Conservation (phyloP, 2,329 filamentous ascomycete genomes). For the Curvularia sp. region DNA sequence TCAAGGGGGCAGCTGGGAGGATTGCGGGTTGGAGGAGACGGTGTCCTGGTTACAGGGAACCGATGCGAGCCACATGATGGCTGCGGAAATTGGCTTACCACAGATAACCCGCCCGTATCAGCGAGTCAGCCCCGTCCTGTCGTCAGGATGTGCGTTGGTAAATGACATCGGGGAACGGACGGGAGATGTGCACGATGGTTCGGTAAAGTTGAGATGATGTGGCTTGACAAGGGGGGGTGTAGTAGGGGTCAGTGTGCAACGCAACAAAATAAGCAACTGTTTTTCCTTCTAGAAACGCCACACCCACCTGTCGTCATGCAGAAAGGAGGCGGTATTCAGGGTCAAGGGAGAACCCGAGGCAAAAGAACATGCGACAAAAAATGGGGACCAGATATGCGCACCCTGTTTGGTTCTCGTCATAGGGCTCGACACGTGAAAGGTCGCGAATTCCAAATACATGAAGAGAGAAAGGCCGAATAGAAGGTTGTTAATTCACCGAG, state of each 20-base stretch:
- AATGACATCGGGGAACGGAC: slow-evolving; percentile 5
- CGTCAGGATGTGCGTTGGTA: not conserved
- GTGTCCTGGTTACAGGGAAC: slow-evolving; percentile 1
- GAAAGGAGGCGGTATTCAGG: not conserved
- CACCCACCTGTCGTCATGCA: not conserved
- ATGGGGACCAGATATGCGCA: not conserved
- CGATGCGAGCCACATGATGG: not conserved
- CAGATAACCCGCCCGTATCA: not conserved
- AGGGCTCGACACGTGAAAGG: not conserved
- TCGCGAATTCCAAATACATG: not conserved
- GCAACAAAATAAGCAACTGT: not conserved
- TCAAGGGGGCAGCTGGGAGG: slow-evolving; percentile 6
- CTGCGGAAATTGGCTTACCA: slow-evolving; percentile 1
- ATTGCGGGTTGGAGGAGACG: slow-evolving; percentile 1
- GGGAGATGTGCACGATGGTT: slow-evolving; percentile 12
- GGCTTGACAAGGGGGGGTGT: slow-evolving; percentile 1
- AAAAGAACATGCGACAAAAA: not conserved
- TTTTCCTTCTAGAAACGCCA: not conserved
- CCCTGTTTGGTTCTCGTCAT: not conserved
- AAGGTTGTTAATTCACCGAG: slow-evolving; percentile 1
- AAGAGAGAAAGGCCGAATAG: not conserved
- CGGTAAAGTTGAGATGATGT: slow-evolving; percentile 1
- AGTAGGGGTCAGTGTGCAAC: not conserved
- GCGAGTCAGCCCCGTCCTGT: not conserved
- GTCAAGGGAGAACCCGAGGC: not conserved